A percentile compares a stretch with the other conserved stretches of the same genome.
Evolutionary conservation across 176 grass and related monocot genomes (phyloP).

Genomic region (Carex scoparia): DNA sequence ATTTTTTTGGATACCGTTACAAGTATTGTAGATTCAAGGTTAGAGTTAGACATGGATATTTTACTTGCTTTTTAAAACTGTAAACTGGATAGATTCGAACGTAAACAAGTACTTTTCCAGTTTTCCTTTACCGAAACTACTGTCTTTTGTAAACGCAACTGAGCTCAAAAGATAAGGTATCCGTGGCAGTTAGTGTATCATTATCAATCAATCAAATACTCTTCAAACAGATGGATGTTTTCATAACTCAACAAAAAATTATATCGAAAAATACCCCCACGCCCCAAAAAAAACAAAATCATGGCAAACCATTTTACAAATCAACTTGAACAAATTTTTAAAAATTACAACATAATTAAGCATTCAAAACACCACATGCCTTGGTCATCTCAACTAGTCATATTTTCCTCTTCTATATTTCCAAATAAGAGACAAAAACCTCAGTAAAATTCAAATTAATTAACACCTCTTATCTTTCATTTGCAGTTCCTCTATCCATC

Average conservation of each 20-base stretch:
- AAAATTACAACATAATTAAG: slow-evolving; percentile 1
- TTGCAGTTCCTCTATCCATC: slow-evolving; percentile 92
- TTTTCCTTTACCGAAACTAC: background rate
- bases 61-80: background rate
- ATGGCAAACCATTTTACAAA: background rate
- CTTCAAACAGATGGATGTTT: background rate
- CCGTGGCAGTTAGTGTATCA: background rate
- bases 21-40: background rate
- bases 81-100: background rate
- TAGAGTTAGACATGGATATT: no score
- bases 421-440: slow-evolving; percentile 2
- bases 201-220: background rate
- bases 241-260: background rate
- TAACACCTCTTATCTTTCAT: slow-evolving; percentile 17
- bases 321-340: background rate
- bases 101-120: background rate
- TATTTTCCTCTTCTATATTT: slow-evolving; percentile 5
- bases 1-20: background rate
- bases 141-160: background rate
- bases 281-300: no score
- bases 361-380: background rate
- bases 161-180: background rate
- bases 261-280: no score
- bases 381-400: background rate
- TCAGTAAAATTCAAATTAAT: background rate